Evolutionary conservation across 192 early-diverging fungal genomes (phyloP), one percentile per base, ranked within the genome.

Genomic region (Rhizophagus clarus): DNA sequence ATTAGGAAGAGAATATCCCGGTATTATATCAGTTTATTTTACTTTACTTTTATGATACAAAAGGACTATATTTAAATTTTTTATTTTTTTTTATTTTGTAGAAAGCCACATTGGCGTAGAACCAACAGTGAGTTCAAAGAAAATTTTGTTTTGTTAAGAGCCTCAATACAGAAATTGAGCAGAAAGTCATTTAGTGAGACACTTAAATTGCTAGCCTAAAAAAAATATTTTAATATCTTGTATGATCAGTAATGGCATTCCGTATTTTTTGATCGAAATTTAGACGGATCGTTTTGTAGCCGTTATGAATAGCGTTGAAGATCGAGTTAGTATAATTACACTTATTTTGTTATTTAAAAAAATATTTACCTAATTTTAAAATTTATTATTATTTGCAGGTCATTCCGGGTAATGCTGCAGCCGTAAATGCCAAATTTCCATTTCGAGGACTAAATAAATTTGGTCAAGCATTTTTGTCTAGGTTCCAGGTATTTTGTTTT

Each of bases 361-460:
- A 70, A 42, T 29, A n/a, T 22, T 42, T 42, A 34, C 11, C 37
- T 4, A 37, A 62, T 32, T 22, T 14, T 22, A 69, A 69, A 17
- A 56, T 56, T 14, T 4, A 51, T 8, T 4, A 10, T 22, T 9
- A 37, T 42, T 88, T 90, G 51, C 88, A 94, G 63, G 91, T 95
- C 9, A 95, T 95, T 28, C 95, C 95, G 3, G 95, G 96, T 60
- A 93, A 95, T 74, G 95, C 96, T 0, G 96, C 96, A 15, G 95
- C 92, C 0, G 94, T 97, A 29, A 89, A 92, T 15, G 84, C 88
- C n/a, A 93, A 94, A 24, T 70, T 97, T 81, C 96, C 96, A 14
- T 97, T 95, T 80, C 88, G 89, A 22, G 94, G 92, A 8, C 88
- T 97, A 67, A 92, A 93, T 60, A 88, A 90, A 51, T 95, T 95